A percentile compares a stretch with the other conserved stretches of the same genome.
phyloP scores from a whole-genome alignment of 192 early-diverging fungal species.

The Coemansia sp. region DNA sequence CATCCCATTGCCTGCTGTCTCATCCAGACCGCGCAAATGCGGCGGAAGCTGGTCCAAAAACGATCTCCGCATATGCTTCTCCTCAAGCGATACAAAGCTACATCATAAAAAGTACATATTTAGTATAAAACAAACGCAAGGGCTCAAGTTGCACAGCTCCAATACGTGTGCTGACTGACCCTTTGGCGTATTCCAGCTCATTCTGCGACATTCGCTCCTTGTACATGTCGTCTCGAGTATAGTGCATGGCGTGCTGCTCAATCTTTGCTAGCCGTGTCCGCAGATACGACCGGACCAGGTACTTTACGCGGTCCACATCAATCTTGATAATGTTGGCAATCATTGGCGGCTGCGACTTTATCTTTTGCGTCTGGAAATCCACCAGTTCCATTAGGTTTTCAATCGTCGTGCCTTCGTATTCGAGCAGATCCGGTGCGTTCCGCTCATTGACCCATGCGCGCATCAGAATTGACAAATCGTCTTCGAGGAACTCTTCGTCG shows the following conservation, averaged over 20 bases:
- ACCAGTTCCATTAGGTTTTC: slow-evolving; percentile 52
- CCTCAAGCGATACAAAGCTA: slow-evolving; percentile 36
- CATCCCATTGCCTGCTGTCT: slow-evolving; percentile 30
- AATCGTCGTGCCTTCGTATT: slow-evolving; percentile 37
- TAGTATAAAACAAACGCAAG: too few relatives aligned
- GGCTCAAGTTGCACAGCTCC: too few relatives aligned
- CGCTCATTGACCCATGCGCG: slow-evolving; percentile 43
- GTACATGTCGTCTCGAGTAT: slow-evolving; percentile 20
- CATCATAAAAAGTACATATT: background rate
- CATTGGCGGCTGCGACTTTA: slow-evolving; percentile 15
- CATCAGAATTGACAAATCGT: slow-evolving; percentile 31
- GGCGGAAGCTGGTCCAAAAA: slow-evolving; percentile 51
- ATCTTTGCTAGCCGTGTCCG: slow-evolving; percentile 38
- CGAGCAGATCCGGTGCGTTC: slow-evolving; percentile 32
- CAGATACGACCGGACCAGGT: slow-evolving; percentile 49
- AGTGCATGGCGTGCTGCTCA: slow-evolving; percentile 29
- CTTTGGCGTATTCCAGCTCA: slow-evolving; percentile 49
- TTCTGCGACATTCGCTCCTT: slow-evolving; percentile 32
- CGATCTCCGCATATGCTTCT: slow-evolving; percentile 34
- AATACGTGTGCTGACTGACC: slow-evolving; percentile 10
- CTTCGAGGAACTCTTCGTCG: slow-evolving; percentile 18
- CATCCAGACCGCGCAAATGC: slow-evolving; percentile 36
- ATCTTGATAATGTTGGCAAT: slow-evolving; percentile 37
- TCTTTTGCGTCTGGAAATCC: slow-evolving; percentile 37
- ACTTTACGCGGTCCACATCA: slow-evolving; percentile 48